These are phyloP conservation scores for Debaryomyces prosopidis DNA, from an alignment of 805 yeast species.

Conservation along the genomic window DNA sequence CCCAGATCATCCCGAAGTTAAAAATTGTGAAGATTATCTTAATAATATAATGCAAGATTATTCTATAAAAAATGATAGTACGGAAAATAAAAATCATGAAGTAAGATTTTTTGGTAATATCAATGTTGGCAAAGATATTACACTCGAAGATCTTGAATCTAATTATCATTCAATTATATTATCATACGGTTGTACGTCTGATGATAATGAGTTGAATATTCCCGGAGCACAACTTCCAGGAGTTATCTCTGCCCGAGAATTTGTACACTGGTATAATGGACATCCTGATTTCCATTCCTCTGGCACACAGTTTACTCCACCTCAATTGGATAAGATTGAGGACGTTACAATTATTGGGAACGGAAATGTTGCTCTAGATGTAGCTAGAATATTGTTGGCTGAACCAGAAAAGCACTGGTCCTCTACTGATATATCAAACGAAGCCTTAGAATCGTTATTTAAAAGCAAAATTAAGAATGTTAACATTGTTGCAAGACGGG, in stretches of 20 bases:
- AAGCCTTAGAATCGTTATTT: constrained; percentile 57
- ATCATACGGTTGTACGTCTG: constrained; percentile 77
- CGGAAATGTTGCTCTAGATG: constrained; percentile 94
- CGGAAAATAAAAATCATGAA: constrained; percentile 18
- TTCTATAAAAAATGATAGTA: constrained; percentile 1
- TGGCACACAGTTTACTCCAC: constrained; percentile 32
- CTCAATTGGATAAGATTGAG: constrained; percentile 61
- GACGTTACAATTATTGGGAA: constrained; percentile 87
- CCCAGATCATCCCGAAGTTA: constrained; percentile 98
- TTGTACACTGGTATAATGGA: constrained; percentile 97
- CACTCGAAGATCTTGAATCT: constrained; percentile 47
- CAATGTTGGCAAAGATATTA: constrained; percentile 62
- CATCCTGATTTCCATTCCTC: constrained; percentile 59
- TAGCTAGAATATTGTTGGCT: constrained; percentile 75
- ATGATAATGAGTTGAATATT: constrained; percentile 53
- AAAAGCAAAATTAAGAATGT: constrained; percentile 61
- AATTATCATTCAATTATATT: constrained; percentile 73
- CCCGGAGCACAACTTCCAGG: constrained; percentile 64
- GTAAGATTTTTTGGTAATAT: constrained; percentile 70
- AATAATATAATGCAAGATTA: constrained; percentile 42
- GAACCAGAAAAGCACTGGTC: constrained; percentile 55
- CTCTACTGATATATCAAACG: constrained; percentile 68
- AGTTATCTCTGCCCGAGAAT: constrained; percentile 76
- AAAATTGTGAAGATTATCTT: constrained; percentile 76
- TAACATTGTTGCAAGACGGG: constrained; percentile 81